Percentiles rank a stretch among this genome's conserved stretches.
Evolutionary conservation across 1,139 yeast genomes (phyloP).

Genomic region (Trichomonascaceae sp.): DNA sequence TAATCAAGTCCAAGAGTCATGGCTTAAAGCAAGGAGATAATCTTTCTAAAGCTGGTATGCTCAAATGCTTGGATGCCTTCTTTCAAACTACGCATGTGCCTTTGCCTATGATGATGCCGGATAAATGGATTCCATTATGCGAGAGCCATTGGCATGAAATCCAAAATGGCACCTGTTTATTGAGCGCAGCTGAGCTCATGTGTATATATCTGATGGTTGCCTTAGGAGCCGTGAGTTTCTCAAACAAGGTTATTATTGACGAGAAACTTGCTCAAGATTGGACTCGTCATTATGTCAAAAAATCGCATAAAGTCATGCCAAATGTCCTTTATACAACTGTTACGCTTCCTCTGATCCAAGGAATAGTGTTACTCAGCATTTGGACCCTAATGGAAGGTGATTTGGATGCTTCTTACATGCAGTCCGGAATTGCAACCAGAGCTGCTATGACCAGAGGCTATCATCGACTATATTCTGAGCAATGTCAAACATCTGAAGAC

Average conservation of each 20-base stretch:
- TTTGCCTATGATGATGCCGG: conserved; percentile 8
- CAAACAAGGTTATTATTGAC: conserved; percentile 4
- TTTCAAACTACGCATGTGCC: conserved; percentile 6
- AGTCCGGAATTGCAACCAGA: conserved; percentile 8
- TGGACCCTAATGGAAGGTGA: conserved; percentile 5
- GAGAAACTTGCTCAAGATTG: conserved; percentile 9
- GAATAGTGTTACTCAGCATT: conserved; percentile 1
- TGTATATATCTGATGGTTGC: conserved; percentile 9
- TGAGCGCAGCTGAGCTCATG: conserved; percentile 6
- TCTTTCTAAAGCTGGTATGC: conserved; percentile 7
- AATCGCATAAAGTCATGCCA: conserved; percentile 7
- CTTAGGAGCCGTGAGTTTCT: conserved; percentile 10
- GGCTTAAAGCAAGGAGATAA: conserved; percentile 2
- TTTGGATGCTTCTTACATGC: background rate
- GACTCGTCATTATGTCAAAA: conserved; percentile 7
- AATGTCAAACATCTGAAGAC: background rate
- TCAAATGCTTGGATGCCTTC: conserved; percentile 9
- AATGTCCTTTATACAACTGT: background rate
- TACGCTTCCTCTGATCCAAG: conserved; percentile 5
- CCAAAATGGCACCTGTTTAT: background rate
- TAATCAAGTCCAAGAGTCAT: background rate
- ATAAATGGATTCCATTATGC: conserved; percentile 9
- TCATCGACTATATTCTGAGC: conserved; percentile 2
- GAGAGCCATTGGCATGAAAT: conserved; percentile 9
- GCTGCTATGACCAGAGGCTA: conserved; percentile 9